Percentiles rank a stretch among this genome's conserved stretches.
Evolutionary conservation across 768 basidiomycete genomes (phyloP).

Genomic region (Gymnopilus dilepis): DNA sequence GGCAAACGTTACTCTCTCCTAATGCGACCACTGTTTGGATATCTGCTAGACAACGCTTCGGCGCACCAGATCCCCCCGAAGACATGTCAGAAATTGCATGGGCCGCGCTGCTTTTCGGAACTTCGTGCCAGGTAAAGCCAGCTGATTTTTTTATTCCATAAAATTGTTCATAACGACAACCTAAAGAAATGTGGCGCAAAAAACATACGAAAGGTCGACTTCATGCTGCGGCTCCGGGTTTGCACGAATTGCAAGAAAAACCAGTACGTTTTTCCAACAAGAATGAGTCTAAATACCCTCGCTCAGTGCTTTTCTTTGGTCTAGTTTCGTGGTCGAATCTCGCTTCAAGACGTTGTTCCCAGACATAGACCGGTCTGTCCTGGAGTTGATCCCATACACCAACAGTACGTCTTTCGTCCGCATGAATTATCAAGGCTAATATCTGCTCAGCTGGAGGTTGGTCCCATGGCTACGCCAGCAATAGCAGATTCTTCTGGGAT

Average conservation of each 20-base stretch:
- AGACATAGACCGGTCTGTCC: slow-evolving; percentile 27
- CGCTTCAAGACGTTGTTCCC: slow-evolving; percentile 33
- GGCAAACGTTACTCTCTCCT: slow-evolving; percentile 22
- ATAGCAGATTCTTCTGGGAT: slow-evolving; percentile 40
- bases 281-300: not conserved
- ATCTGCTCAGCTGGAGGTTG: slow-evolving; percentile 34
- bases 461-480: slow-evolving; percentile 30
- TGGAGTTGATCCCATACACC: slow-evolving; percentile 37
- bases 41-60: slow-evolving; percentile 18
- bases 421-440: not conserved
- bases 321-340: slow-evolving; percentile 33
- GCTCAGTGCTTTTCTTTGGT: not conserved
- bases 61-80: slow-evolving; percentile 27
- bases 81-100: slow-evolving; percentile 33
- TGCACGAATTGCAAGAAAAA: slow-evolving; percentile 33
- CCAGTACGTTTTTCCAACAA: slow-evolving; percentile 27
- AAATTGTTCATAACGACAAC: not conserved
- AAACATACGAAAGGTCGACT: slow-evolving; percentile 29
- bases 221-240: slow-evolving; percentile 29
- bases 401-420: slow-evolving; percentile 26
- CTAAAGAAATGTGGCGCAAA: slow-evolving; percentile 11
- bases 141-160: too few relatives aligned
- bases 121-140: slow-evolving; percentile 24
- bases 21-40: slow-evolving; percentile 32
- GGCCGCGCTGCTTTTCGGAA: slow-evolving; percentile 31